Conservation (phyloP, 257 asterid genomes). For the Echium plantagineum region DNA sequence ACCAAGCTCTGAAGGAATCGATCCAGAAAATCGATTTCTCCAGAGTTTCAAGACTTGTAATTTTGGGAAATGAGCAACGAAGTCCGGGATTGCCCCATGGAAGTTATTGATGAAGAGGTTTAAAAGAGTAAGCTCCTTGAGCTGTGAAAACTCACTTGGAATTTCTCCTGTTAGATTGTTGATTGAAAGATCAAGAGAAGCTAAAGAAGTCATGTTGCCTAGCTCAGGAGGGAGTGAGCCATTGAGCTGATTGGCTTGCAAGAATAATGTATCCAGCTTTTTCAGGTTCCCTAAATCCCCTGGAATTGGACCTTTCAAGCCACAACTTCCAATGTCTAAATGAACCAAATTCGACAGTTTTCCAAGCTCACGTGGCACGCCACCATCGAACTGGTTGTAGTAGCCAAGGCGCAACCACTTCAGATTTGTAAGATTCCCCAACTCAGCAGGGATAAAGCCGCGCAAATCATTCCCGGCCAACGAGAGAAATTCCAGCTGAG, state of each 20-base stretch:
- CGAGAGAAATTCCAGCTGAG: conserved; percentile 22
- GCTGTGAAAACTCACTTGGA: conserved; percentile 23
- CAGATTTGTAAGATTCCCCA: conserved; percentile 26
- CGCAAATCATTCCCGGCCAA: conserved; percentile 31
- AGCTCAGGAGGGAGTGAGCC: conserved; percentile 28
- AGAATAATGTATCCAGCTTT: conserved; percentile 23
- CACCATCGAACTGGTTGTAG: conserved; percentile 28
- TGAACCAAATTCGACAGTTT: neutral
- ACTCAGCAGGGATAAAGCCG: conserved; percentile 27
- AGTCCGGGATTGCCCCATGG: conserved; percentile 28
- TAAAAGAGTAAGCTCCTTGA: conserved; percentile 18
- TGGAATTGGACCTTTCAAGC: conserved; percentile 25
- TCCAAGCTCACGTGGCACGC: conserved; percentile 16
- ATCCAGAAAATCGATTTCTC: conserved; percentile 35
- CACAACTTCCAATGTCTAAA: conserved; percentile 14
- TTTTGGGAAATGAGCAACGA: conserved; percentile 24
- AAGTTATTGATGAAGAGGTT: conserved; percentile 32
- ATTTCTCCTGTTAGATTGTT: conserved; percentile 30
- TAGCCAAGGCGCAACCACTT: conserved; percentile 29
- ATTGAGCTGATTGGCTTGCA: conserved; percentile 27
- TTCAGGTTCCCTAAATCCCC: conserved; percentile 22
- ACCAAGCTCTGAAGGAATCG: conserved; percentile 27
- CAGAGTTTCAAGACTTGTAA: conserved; percentile 28
- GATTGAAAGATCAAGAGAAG: conserved; percentile 27
- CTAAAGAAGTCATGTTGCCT: conserved; percentile 21